Conservation (phyloP, 2,329 filamentous ascomycete species). For the Neocucurbitaria cava region DNA sequence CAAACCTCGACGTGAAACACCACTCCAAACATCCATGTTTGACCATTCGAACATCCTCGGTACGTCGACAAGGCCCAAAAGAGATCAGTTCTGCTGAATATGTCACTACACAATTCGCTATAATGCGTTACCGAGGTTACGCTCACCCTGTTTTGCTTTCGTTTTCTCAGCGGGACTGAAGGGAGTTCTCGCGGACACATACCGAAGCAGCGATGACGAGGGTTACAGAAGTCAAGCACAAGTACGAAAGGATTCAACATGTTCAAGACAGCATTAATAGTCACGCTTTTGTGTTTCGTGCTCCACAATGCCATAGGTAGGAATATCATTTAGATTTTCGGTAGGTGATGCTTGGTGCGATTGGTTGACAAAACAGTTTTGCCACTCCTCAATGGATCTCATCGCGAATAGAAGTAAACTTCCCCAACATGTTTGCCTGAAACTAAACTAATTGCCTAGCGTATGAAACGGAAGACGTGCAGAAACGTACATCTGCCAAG, state of each 20-base stretch:
- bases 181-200: not conserved
- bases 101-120: not conserved
- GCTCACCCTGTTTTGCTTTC: not conserved
- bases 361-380: not conserved
- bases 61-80: not conserved
- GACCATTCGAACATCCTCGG: conserved; percentile 13
- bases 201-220: too few relatives aligned
- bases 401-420: conserved; percentile 14
- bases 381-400: not conserved
- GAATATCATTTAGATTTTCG: not conserved
- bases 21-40: conserved; percentile 38
- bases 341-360: not conserved
- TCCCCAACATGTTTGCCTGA: conserved; percentile 27
- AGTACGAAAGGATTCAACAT: not conserved
- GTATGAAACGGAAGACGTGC: conserved; percentile 39
- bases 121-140: not conserved
- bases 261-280: not conserved
- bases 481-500: conserved; percentile 27
- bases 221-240: not conserved
- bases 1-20: conserved; percentile 29
- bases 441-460: conserved; percentile 33
- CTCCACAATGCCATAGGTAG: conserved; percentile 12
- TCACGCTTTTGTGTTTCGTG: conserved; percentile 1
- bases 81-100: not conserved
- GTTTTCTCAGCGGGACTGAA: too few relatives aligned